Percentiles rank a stretch among this genome's conserved stretches.
phyloP scores from a whole-genome alignment of 2,329 filamentous ascomycete genomes.

The Podosphaera leucotricha region DNA sequence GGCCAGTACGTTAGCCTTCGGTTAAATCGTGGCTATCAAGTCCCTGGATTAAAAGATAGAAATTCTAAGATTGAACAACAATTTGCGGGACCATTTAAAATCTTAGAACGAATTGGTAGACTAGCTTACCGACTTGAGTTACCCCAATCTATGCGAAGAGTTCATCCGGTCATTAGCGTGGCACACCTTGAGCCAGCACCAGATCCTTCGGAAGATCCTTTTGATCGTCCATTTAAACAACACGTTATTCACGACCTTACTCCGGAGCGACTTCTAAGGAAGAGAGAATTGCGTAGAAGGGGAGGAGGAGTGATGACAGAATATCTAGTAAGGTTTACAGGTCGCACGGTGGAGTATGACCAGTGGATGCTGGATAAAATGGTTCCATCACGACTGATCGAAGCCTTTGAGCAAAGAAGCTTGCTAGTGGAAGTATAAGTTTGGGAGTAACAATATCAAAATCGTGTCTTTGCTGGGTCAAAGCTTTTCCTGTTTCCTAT shows the following conservation, averaged over 20 bases:
- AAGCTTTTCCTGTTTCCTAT: not conserved
- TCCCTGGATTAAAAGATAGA: not conserved
- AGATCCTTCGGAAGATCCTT: not conserved
- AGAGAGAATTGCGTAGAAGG: not conserved
- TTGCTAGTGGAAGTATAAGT: not conserved
- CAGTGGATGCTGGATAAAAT: not conserved
- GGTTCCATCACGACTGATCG: not conserved
- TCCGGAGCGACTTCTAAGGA: not conserved
- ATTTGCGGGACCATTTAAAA: not conserved
- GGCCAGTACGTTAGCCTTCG: not conserved
- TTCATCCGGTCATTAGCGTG: not conserved
- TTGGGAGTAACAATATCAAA: not conserved
- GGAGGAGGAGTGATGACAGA: not conserved
- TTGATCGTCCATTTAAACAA: not conserved
- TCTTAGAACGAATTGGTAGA: conserved; percentile 1
- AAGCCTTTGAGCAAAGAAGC: not conserved
- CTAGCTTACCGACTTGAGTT: not conserved
- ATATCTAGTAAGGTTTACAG: not conserved
- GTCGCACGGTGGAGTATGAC: not conserved
- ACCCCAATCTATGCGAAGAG: not conserved
- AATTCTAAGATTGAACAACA: not conserved
- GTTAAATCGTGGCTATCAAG: not conserved
- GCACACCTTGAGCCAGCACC: not conserved
- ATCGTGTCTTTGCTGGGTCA: not conserved
- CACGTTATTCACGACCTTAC: not conserved